A percentile compares a stretch with the other conserved stretches of the same genome.
Evolutionary conservation across 2,329 filamentous ascomycete species (phyloP).

Genomic region (Fusarium praegraminearum): DNA sequence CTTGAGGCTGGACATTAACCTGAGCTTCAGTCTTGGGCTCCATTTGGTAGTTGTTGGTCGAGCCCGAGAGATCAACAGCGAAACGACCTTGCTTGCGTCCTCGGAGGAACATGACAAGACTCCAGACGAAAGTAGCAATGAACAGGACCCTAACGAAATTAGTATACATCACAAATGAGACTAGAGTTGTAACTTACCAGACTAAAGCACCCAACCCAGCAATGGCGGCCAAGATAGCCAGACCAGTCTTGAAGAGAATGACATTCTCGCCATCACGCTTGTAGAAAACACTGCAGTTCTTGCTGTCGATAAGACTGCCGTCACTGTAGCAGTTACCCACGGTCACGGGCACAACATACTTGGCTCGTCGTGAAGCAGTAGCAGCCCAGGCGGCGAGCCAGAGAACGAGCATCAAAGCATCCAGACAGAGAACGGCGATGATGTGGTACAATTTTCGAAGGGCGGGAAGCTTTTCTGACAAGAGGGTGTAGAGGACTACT

Average conservation of each 20-base stretch:
- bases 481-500: constrained; percentile 56
- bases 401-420: constrained; percentile 59
- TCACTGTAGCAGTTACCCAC: constrained; percentile 53
- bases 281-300: constrained; percentile 50
- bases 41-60: constrained; percentile 50
- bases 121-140: constrained; percentile 54
- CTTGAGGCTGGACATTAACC: constrained; percentile 41
- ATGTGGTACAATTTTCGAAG: constrained; percentile 57
- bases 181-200: constrained; percentile 50
- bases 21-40: constrained; percentile 51
- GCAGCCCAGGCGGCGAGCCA: constrained; percentile 61
- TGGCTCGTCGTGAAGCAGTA: constrained; percentile 55
- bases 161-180: fast-evolving
- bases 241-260: constrained; percentile 53
- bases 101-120: constrained; percentile 51
- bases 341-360: constrained; percentile 50
- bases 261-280: constrained; percentile 43
- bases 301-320: constrained; percentile 56
- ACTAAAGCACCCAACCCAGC: constrained; percentile 60
- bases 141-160: constrained; percentile 52
- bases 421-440: constrained; percentile 58
- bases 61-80: constrained; percentile 34
- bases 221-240: constrained; percentile 54
- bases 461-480: constrained; percentile 55
- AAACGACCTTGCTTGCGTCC: constrained; percentile 56